Evolutionary conservation across 768 basidiomycete species (phyloP), one percentile per base, ranked within the genome.

Genomic region (Tulasnella sp.): DNA sequence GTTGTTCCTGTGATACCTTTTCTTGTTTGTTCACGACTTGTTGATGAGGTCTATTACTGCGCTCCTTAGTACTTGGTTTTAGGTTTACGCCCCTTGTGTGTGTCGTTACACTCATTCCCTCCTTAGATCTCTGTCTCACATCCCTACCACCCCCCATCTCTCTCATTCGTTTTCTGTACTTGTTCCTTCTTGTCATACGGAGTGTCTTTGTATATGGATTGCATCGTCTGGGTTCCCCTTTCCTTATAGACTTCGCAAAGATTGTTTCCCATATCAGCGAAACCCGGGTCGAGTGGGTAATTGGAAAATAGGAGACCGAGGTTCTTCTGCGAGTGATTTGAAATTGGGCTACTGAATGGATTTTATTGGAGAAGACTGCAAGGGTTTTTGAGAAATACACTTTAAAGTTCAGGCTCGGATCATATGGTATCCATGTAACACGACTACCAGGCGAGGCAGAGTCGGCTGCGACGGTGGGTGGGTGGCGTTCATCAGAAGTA

Each of bases 191-290:
- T 67, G 61, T 29, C 32, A 67, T 67, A 29, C 26, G 61, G 61
- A 67, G 61, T 32, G 16, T 13, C 13, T 67, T 67, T 67, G 61
- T 67, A 67, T 67, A 67, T 67, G 61, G 61, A 67, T 67, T 67
- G n/a, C 61, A n/a, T 67, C 3, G 61, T 67, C 61, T 67, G 7
- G 55, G 61, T 29, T n/a, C 32, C 32, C 13, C 61, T 67, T 16
- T 29, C n/a, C 32, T 67, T 32, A 67, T 32, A 29, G 5, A 13
- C 32, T 29, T 67, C 29, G 61, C 32, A 51, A 51, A 40, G 10
- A 44, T 15, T 15, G 42, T 15, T 44, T 11, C 42, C 42, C 40
- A 4, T 5, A 40, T 40, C 4, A 4, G 10, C 5, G 40, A 40
- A 40, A 10, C 40, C 4, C 40, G 40, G 40, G 4, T 40, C 10